phyloP scores from a whole-genome alignment of 495 filamentous ascomycete genomes.

The Chaetomidium leptoderma region DNA sequence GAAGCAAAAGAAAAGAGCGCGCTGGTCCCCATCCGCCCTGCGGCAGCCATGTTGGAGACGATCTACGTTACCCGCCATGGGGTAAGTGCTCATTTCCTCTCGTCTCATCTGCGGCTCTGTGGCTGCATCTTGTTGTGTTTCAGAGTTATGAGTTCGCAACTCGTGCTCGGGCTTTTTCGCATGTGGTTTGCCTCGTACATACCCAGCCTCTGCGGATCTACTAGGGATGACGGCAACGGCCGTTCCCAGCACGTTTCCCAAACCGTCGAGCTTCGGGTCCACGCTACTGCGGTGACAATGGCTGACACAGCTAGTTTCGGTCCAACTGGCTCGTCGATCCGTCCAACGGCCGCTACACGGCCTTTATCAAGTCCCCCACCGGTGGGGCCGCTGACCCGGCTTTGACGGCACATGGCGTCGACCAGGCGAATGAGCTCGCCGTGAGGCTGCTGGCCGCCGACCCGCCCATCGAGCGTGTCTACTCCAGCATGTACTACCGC shows the following conservation, averaged over 20 bases:
- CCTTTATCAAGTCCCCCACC: conserved; percentile 70
- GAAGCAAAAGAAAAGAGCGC: conserved; percentile 3
- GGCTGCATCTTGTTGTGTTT: conserved; percentile 2
- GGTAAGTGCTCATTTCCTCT: conserved; percentile 59
- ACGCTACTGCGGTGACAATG: not conserved
- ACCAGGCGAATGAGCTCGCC: conserved; percentile 77
- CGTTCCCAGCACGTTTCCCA: not conserved
- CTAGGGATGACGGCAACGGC: not conserved
- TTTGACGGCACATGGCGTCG: conserved; percentile 76
- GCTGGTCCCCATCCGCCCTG: not conserved
- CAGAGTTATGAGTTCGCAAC: not conserved
- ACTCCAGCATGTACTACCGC: conserved; percentile 84
- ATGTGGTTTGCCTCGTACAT: not conserved
- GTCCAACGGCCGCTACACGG: conserved; percentile 66
- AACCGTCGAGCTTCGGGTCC: not conserved
- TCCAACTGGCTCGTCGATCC: conserved; percentile 81
- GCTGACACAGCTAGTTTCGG: conserved; percentile 61
- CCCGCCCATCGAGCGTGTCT: conserved; percentile 70
- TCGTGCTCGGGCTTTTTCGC: not conserved
- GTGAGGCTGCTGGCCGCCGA: conserved; percentile 54
- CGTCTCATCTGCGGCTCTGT: not conserved
- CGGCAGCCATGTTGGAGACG: conserved; percentile 51
- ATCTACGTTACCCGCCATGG: conserved; percentile 87
- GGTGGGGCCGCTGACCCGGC: conserved; percentile 83
- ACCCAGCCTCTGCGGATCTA: not conserved